These are phyloP conservation scores for Solanum tacnaense DNA, from an alignment of 257 asterid species.

Conservation along the genomic window DNA sequence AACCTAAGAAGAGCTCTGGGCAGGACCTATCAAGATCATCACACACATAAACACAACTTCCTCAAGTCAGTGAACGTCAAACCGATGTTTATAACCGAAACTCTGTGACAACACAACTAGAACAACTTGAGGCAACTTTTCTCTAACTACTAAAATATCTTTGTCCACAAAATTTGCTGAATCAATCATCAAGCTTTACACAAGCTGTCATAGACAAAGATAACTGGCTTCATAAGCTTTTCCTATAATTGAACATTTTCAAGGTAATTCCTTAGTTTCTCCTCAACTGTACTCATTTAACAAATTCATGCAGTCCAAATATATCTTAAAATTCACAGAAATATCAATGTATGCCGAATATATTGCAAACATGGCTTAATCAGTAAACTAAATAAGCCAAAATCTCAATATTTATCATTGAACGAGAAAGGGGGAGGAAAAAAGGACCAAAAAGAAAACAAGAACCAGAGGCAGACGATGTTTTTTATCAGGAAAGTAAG, in stretches of 20 bases:
- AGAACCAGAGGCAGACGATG: not conserved
- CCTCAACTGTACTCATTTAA: not conserved
- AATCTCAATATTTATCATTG: not conserved
- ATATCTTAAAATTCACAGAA: not conserved
- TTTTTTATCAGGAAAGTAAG: not conserved
- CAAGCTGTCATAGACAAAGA: not conserved
- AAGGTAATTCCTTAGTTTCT: not conserved
- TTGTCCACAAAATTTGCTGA: not conserved
- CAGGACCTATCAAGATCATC: not conserved
- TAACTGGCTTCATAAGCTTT: not conserved
- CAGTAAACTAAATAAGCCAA: not conserved
- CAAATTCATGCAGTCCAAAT: not conserved
- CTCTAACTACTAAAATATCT: not conserved
- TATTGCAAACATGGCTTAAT: not conserved
- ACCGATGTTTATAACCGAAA: not conserved
- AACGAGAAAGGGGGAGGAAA: not conserved
- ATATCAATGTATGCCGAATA: not conserved
- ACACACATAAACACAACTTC: not conserved
- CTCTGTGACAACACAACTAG: not conserved
- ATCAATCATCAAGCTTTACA: not conserved
- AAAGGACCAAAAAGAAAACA: not conserved
- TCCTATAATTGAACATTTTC: not conserved
- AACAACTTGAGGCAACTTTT: not conserved
- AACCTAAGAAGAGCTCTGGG: not conserved
- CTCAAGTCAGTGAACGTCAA: not conserved